Evolutionary conservation across 495 filamentous ascomycete species (phyloP), one percentile per base, ranked within the genome.

Genomic region (Sphaerosporella brunnea): DNA sequence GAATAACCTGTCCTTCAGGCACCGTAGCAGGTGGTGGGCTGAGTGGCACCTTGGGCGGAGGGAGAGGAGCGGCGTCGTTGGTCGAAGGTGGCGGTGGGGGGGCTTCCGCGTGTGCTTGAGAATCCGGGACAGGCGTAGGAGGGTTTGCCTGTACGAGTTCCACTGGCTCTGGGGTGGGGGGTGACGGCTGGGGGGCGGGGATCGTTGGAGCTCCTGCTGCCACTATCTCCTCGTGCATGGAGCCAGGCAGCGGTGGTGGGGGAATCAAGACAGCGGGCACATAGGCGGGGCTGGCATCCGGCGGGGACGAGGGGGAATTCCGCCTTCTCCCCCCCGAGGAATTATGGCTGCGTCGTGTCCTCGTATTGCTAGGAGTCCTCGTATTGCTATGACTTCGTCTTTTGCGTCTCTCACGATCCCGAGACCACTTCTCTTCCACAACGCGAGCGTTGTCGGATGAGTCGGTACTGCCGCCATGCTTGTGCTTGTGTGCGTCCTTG

Each of bases 361-460:
- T 26, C 40, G n/a, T 16, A 9, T 21, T 20, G 37, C 1, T 20
- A 9, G 15, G 2, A 10, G 13, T 10, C 2, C 15, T 9, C 3
- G 15, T 9, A 1, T 9, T 18, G 18, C 37, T 40, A 2, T 40
- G 37, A 2, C 20, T 21, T 11, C 37, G 15, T 10, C 37, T 11
- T 18, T 40, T 21, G 10, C 37, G 37, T 10, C 15, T 9, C 20
- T 40, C 37, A n/a, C 37, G 37, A 20, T 40, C 18, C 23, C 40
- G 8, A 10, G 9, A 23, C 21, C 40, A 11, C 40, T 43, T 43
- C 20, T 43, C 40, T 19, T 8, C n/a, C 13, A 25, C 19, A 18
- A 43, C 26, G 20, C 40, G 40, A 1, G 40, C 40, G 11, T 43
- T 43, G 19, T 43, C 40, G 8, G 40, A 43, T 37, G 35, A 37